A percentile compares a stretch with the other conserved stretches of the same genome.
phyloP scores from a whole-genome alignment of 2,329 filamentous ascomycete genomes.

The Aspergillus sp. region DNA sequence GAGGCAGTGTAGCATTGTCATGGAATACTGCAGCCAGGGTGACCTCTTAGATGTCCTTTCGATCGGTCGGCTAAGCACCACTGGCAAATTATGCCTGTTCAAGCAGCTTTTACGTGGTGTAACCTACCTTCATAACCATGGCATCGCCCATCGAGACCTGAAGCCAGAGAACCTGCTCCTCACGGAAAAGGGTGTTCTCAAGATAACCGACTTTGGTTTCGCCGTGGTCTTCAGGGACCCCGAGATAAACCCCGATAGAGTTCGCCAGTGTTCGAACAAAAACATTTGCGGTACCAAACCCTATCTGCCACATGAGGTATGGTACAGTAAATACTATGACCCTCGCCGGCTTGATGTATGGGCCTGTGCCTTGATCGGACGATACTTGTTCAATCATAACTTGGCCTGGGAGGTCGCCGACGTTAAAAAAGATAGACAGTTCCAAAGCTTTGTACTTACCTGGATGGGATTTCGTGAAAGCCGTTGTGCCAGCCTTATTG shows the following conservation, averaged over 20 bases:
- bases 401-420: not conserved
- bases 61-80: constrained; percentile 66
- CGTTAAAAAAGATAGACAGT: too few species aligned
- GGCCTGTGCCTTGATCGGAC: constrained; percentile 80
- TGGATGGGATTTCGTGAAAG: not conserved
- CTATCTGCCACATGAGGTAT: constrained; percentile 1
- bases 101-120: constrained; percentile 85
- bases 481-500: not conserved
- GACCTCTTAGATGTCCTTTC: constrained; percentile 77
- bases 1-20: constrained; percentile 83
- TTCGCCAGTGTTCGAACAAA: not conserved
- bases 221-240: constrained; percentile 69
- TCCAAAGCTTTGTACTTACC: too few species aligned
- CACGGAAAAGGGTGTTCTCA: constrained; percentile 76
- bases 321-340: constrained; percentile 58
- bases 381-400: constrained; percentile 61
- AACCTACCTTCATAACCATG: constrained; percentile 76
- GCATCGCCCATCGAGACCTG: constrained; percentile 87
- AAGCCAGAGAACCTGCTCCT: constrained; percentile 86
- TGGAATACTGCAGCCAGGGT: constrained; percentile 86
- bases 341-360: constrained; percentile 81
- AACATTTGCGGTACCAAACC: not conserved
- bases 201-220: constrained; percentile 90
- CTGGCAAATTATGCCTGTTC: constrained; percentile 80
- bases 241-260: too few species aligned